Base-by-base conservation (phyloP, 495 filamentous ascomycete genomes). In the Tuber umbilicatum region DNA sequence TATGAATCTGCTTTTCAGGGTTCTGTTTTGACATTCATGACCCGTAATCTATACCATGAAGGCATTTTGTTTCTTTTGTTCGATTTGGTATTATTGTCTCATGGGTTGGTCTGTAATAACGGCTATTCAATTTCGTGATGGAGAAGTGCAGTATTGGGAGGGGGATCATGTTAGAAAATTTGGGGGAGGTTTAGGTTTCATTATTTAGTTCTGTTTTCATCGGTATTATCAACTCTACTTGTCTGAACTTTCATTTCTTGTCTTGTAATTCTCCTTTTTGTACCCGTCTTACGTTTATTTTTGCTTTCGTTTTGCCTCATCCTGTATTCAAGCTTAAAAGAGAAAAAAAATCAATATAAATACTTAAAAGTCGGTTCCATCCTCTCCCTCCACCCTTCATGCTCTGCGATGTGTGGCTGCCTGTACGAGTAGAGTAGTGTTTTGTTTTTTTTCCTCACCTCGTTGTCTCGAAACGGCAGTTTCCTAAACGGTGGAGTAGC, bases 11-110 rank as follows among this genome's bases (percentile, higher is more conserved):
- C 14, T 64, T 64, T 64, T 64, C 2, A 64, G 55, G 55, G 27
- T 31, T 64, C 31, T 35, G 27, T 43, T 27, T 75, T 21, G 14
- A 60, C 70, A 69, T 23, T 70, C 68, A 74, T 69, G 45, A 68
- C 50, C 68, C 68, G 41, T 47, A 70, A 68, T 71, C 68, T 55
- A 70, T 70, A 43, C 70, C 55, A 37, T 47, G 31, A 50, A 45
- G 71, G 60, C 39, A 43, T 70, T 74, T 78, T 69, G 40, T 70
- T 78, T 35, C 71, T 78, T 73, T 68, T 42, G 27, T 76, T 73
- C 45, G 35, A 31, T 27, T 76, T 19, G 70, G 60, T 60, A 67
- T 73, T 73, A 71, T 39, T 69, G 70, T 77, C 50, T 78, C 64
- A 41, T 78, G 71, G 75, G 69, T 78, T 73, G 37, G 70, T 72